Evolutionary conservation across 805 yeast species (phyloP).

Genomic region (Osmozyma mogii): DNA sequence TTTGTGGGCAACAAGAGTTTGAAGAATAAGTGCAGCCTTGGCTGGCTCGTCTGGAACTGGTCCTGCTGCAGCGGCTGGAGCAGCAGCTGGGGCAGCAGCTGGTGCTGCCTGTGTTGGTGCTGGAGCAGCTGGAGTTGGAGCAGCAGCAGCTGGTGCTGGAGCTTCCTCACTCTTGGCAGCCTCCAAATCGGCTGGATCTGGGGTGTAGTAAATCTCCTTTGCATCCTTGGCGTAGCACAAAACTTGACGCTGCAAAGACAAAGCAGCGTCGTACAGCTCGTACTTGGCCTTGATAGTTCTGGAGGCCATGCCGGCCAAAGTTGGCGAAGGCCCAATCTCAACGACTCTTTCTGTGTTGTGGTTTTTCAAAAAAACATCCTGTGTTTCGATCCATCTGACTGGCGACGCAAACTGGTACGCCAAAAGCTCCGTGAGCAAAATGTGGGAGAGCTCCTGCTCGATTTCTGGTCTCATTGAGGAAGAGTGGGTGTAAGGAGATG

Average conservation of each 20-base stretch:
- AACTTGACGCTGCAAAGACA: constrained; percentile 88
- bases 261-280: constrained; percentile 96
- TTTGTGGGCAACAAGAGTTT: constrained; percentile 90
- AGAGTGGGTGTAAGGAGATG: constrained; percentile 4
- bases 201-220: constrained; percentile 92
- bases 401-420: constrained; percentile 99
- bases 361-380: constrained; percentile 91
- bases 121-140: constrained; percentile 45
- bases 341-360: constrained; percentile 95
- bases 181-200: constrained; percentile 56
- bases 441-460: constrained; percentile 95
- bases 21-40: constrained; percentile 73
- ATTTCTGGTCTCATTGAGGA: constrained; percentile 77
- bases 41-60: constrained; percentile 86
- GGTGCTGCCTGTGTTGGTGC: constrained; percentile 54
- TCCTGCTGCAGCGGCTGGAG: constrained; percentile 74
- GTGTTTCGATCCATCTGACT: constrained; percentile 99
- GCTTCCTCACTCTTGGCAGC: constrained; percentile 32
- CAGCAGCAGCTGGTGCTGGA: constrained; percentile 43
- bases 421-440: constrained; percentile 85
- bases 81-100: constrained; percentile 53
- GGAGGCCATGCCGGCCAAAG: constrained; percentile 97
- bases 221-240: constrained; percentile 93
- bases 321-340: constrained; percentile 98
- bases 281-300: constrained; percentile 93